Conservation (phyloP, 768 basidiomycete genomes). For the Suillus spraguei region DNA sequence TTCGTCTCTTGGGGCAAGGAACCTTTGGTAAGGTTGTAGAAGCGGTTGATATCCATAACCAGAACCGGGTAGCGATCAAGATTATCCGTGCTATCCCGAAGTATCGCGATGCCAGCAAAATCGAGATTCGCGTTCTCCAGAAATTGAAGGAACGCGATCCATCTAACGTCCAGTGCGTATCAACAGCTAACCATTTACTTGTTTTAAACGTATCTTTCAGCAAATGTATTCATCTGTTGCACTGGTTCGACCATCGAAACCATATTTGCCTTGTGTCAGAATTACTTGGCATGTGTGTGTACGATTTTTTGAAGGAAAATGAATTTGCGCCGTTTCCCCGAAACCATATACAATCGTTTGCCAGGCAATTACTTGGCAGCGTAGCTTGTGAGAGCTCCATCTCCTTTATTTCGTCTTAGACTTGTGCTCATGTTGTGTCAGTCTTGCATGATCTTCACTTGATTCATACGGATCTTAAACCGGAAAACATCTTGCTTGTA, state of each 20-base stretch:
- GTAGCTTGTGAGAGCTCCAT: constrained; percentile 80
- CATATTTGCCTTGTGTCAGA: constrained; percentile 98
- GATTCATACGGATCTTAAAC: constrained; percentile 98
- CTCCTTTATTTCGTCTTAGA: constrained; percentile 5
- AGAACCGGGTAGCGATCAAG: constrained; percentile 91
- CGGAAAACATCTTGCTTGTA: constrained; percentile 96
- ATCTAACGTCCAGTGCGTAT: constrained; percentile 79
- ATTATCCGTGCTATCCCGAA: constrained; percentile 98
- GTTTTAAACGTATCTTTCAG: constrained; percentile 41
- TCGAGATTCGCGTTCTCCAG: constrained; percentile 94
- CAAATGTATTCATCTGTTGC: constrained; percentile 95
- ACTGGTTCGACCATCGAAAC: constrained; percentile 96
- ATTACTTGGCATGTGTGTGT: constrained; percentile 95
- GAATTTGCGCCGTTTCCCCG: constrained; percentile 96
- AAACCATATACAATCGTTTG: constrained; percentile 95
- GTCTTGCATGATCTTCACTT: constrained; percentile 90
- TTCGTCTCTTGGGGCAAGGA: constrained; percentile 90
- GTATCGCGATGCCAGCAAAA: constrained; percentile 98
- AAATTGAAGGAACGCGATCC: constrained; percentile 90
- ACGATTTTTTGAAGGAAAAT: constrained; percentile 99
- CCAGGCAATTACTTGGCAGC: constrained; percentile 86
- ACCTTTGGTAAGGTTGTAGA: constrained; percentile 99
- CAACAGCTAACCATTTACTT: constrained; percentile 15
- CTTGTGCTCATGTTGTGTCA: constrained; percentile 33
- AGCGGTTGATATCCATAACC: constrained; percentile 77